Base-by-base conservation (phyloP, 2,329 filamentous ascomycete genomes). In the Bertia moriformis region DNA sequence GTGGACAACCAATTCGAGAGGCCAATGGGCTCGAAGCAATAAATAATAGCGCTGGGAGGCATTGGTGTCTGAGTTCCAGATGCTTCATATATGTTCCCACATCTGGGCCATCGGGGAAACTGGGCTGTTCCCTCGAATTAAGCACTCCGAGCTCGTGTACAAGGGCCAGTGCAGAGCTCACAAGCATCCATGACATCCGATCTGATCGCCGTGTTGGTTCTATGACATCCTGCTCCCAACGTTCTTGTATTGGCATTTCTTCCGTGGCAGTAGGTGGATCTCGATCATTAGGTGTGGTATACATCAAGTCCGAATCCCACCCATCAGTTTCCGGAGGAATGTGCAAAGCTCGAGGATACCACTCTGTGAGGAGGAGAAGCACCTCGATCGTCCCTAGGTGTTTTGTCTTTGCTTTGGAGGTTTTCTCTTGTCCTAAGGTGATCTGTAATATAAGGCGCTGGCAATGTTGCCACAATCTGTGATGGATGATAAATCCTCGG, bases 111-210 rank as follows among this genome's bases (percentile, higher is more conserved):
- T 19, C 39, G 2, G 43, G 44, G n/a, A 49, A 38, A 4, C n/a
- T n/a, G n/a, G n/a, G n/a, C n/a, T n/a, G n/a, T n/a, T n/a, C n/a
- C n/a, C n/a, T n/a, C n/a, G n/a, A n/a, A n/a, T n/a, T n/a, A n/a
- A n/a, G n/a, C n/a, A 50, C 32, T 1, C 44, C 48, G 3, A 50
- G 44, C 29, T 50, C 48, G 12, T 50, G 47, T 2, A 38, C 45
- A 1, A 48, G 39, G 10, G 44, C 47, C 4, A 40, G 45, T 0
- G 49, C 49, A 39, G 48, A 42, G 2, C 49, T 49, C 0, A 51
- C 18, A 1, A 51, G 45, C 49, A 51, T 51, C 49, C 48, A 51
- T 1, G 49, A 51, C 49, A 51, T 51, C 19, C 48, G 42, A 4
- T 49, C 48, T 0, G 49, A 46, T 24, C 49, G 35, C 27, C 49